Percentiles rank a stretch among this genome's conserved stretches.
phyloP scores from a whole-genome alignment of 257 asterid species.

The Dorcoceras hygrometricum region DNA sequence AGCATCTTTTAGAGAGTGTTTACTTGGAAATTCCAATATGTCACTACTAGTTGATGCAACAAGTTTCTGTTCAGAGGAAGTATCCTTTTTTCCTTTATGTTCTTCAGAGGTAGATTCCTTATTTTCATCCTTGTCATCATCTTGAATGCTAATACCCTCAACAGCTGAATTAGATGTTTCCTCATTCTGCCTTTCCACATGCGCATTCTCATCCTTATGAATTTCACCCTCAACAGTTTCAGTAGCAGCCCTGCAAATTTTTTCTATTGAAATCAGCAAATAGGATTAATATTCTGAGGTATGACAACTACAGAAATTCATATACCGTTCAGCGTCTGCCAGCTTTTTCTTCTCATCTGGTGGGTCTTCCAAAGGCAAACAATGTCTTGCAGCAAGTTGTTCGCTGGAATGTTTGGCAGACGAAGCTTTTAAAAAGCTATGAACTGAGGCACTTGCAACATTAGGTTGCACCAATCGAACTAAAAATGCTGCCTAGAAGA shows the following conservation, averaged over 20 bases:
- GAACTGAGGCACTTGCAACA: constrained; percentile 68
- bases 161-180: constrained; percentile 34
- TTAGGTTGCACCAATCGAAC: constrained; percentile 84
- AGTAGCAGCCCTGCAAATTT: constrained; percentile 53
- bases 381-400: constrained; percentile 84
- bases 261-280: constrained; percentile 30
- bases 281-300: constrained; percentile 11
- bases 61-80: constrained; percentile 36
- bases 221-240: constrained; percentile 42
- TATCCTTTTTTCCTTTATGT: constrained; percentile 31
- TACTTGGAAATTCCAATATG: constrained; percentile 39
- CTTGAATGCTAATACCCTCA: constrained; percentile 23
- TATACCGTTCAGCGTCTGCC: constrained; percentile 53
- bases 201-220: constrained; percentile 34
- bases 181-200: constrained; percentile 41
- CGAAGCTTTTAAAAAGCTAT: constrained; percentile 60
- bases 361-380: constrained; percentile 90
- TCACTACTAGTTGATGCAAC: constrained; percentile 35
- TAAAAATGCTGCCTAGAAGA: constrained; percentile 72
- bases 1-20: constrained; percentile 34
- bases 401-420: constrained; percentile 59
- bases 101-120: constrained; percentile 40
- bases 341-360: constrained; percentile 50
- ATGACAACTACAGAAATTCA: constrained; percentile 23
- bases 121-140: constrained; percentile 34